Percentiles rank a stretch among this genome's conserved stretches.
These are phyloP conservation scores for Dryadomyces sulphureus DNA, from an alignment of 2,329 filamentous ascomycete species.

Conservation along the genomic window DNA sequence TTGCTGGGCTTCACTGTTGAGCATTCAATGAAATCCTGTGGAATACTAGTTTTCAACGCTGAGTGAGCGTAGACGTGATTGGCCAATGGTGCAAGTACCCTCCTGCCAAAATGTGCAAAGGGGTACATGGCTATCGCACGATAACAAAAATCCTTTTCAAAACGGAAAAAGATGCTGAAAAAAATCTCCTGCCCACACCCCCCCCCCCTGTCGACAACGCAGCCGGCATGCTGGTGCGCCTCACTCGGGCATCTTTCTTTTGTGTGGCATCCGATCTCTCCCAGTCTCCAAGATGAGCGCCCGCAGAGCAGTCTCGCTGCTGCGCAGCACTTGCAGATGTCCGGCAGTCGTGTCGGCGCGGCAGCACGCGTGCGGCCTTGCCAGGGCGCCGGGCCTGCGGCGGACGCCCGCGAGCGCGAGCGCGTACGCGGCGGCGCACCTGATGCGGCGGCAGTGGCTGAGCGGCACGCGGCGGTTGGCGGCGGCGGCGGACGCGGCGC, in stretches of 20 bases:
- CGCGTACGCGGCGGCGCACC: no score
- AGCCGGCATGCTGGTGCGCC: slow-evolving; percentile 9
- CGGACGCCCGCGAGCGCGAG: no score
- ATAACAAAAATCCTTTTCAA: no score
- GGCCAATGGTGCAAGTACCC: no score
- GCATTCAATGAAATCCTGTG: no score
- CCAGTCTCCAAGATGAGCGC: slow-evolving; percentile 6
- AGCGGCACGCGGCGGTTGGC: slow-evolving; percentile 20
- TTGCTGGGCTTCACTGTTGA: no score
- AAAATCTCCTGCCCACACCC: not conserved
- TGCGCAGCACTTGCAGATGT: slow-evolving; percentile 3
- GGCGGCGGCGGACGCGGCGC: slow-evolving; percentile 20
- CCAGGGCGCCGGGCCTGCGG: no score
- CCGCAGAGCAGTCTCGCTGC: slow-evolving; percentile 6
- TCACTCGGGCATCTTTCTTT: not conserved
- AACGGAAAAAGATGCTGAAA: no score
- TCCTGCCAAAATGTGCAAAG: no score
- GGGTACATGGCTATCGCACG: no score
- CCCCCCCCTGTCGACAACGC: slow-evolving; percentile 12
- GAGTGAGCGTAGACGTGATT: no score
- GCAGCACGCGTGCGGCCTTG: not conserved
- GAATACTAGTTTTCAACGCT: no score
- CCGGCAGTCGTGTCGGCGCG: not conserved
- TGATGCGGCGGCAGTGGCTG: slow-evolving; percentile 21
- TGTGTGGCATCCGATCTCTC: not conserved